Evolutionary conservation across 345 rosid genomes (phyloP).

Genomic region (Gossypium longicalyx): DNA sequence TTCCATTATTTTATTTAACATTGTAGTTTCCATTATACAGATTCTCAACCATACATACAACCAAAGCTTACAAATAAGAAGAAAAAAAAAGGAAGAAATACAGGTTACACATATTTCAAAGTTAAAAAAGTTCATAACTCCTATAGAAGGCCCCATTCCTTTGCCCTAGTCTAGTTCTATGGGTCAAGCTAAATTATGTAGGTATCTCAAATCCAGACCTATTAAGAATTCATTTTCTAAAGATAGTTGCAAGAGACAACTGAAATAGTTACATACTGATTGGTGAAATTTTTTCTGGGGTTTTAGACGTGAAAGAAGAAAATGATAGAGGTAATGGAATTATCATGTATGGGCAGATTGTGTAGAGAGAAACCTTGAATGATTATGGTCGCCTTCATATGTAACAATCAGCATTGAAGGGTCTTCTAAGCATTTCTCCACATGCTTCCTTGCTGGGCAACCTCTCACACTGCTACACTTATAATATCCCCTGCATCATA

Average conservation of each 20-base stretch:
- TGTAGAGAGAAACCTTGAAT: conserved; percentile 46
- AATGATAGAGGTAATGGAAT: no score
- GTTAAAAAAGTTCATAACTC: neutral
- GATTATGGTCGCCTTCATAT: conserved; percentile 76
- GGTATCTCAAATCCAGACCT: no score
- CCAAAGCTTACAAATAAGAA: neutral
- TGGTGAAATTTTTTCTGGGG: no score
- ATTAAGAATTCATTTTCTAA: no score
- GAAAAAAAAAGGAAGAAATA: neutral
- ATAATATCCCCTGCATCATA: conserved; percentile 66
- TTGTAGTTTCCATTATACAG: neutral
- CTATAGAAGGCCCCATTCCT: neutral
- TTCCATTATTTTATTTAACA: neutral
- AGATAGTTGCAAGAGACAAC: no score
- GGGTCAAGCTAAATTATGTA: no score
- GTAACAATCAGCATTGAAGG: conserved; percentile 71
- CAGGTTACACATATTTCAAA: neutral
- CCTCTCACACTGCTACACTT: conserved; percentile 80
- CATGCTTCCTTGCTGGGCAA: conserved; percentile 87
- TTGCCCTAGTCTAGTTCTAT: neutral
- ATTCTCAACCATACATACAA: neutral
- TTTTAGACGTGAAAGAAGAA: no score
- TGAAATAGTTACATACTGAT: no score
- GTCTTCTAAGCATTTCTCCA: conserved; percentile 70
- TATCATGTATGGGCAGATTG: conserved; percentile 55